Evolutionary conservation across 1,284 basidiomycete species (phyloP), one percentile per base, ranked within the genome.

Genomic region (Cutaneotrichosporon sp.): DNA sequence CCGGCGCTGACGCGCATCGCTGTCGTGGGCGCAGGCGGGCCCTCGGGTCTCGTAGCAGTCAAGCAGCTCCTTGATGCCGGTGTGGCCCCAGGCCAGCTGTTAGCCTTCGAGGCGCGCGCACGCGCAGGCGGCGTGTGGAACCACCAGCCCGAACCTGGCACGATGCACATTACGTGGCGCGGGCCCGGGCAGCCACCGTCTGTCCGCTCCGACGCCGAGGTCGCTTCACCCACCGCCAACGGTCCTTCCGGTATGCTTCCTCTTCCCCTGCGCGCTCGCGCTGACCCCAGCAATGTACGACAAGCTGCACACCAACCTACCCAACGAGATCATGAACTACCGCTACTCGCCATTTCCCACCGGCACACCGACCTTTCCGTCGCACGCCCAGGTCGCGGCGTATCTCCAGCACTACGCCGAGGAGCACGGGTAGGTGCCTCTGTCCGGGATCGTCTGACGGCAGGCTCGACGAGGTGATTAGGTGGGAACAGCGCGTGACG

Each of bases 1-100:
- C 61, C 61, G 10, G 52, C 58, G 2, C 46, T 63, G 4, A 59
- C 55, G 4, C 58, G 67, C 21, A 62, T 78, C 17, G 76, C 74
- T 4, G 61, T 79, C 33, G 69, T 79, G 15, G 77, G 78, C 13
- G 74, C 67, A 0, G 77, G 78, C 13, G 61, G 61, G 1, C 66
- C 74, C 15, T 61, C 72, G 0, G 77, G 77, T 0, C 61, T 80
- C 12, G 66, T 72, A 0, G 72, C 73, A 21, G 65, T 74, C 8
- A 68, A 73, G 41, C 74, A 78, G 51, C 55, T 75, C 2, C 58
- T 73, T 7, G 63, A 69, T 15, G 64, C 67, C 0, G 73, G 68
- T 38, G 44, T 48, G 1, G 49, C 57, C 9, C 46, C 55, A 0
- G 45, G 52, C 8, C 57, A 67, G 46, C 59, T 71, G 12, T 49